phyloP scores from a whole-genome alignment of 768 basidiomycete genomes.

The Mycena latifolia region DNA sequence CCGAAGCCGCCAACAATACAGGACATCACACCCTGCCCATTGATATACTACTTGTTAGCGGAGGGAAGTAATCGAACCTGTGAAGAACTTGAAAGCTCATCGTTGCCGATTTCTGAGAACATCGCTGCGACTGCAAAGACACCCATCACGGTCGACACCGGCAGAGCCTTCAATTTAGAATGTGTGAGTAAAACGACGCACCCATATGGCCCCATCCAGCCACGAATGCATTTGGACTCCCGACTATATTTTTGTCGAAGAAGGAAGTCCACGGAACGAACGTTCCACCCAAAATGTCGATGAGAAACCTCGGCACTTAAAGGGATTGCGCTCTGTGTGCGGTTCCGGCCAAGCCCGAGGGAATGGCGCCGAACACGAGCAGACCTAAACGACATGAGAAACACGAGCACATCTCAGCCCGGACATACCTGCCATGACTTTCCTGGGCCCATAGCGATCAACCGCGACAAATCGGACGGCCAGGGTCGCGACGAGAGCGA shows the following conservation, averaged over 20 bases:
- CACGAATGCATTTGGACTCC: conserved; percentile 64
- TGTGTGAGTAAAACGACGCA: conserved; percentile 30
- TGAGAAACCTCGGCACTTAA: conserved; percentile 65
- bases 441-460: conserved; percentile 64
- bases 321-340: conserved; percentile 54
- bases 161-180: neutral
- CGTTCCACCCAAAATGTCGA: conserved; percentile 70
- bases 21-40: conserved; percentile 47
- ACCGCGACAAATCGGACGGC: conserved; percentile 61
- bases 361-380: conserved; percentile 67
- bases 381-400: conserved; percentile 38
- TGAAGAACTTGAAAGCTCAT: conserved; percentile 43
- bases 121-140: conserved; percentile 56
- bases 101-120: conserved; percentile 60
- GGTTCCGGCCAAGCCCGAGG: conserved; percentile 69
- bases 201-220: conserved; percentile 70
- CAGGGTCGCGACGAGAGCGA: conserved; percentile 62
- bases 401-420: no score
- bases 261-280: conserved; percentile 76
- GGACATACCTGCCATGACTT: conserved; percentile 59
- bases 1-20: conserved; percentile 54
- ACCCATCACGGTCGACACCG: conserved; percentile 50
- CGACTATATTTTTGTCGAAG: conserved; percentile 63
- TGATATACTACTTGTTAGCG: no score
- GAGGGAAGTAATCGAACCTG: no score